phyloP scores from a whole-genome alignment of 768 basidiomycete genomes.

The Suillus subluteus region DNA sequence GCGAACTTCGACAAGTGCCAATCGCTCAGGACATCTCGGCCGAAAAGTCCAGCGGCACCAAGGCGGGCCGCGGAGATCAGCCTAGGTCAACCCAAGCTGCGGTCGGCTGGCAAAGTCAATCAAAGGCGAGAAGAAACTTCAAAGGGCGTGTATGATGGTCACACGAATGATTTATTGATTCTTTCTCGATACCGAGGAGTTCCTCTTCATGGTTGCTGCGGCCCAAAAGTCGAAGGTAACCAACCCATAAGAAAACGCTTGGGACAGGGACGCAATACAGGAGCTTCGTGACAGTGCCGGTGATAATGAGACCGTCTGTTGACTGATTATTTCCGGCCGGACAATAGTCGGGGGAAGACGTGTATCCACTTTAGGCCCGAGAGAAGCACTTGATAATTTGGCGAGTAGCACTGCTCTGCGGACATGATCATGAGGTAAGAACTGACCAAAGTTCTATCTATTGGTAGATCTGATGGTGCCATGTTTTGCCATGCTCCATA shows the following conservation, averaged over 20 bases:
- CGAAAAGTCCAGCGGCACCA: background rate
- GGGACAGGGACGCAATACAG: background rate
- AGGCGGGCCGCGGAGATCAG: background rate
- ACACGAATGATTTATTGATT: background rate
- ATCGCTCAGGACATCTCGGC: background rate
- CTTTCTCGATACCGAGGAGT: background rate
- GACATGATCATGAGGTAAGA: background rate
- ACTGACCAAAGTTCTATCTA: background rate
- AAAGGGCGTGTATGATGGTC: background rate
- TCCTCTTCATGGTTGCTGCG: conserved; percentile 1
- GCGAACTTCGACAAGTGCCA: background rate
- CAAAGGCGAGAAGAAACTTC: background rate
- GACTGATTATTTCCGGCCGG: background rate
- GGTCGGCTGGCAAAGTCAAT: background rate
- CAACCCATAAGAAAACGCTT: conserved; percentile 1
- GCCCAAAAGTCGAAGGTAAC: conserved; percentile 3
- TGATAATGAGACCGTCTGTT: conserved; percentile 2
- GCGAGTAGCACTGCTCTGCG: background rate
- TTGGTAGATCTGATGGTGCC: conserved; percentile 5
- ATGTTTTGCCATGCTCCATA: conserved; percentile 5
- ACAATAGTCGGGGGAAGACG: background rate
- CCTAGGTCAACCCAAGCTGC: background rate
- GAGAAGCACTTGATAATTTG: background rate
- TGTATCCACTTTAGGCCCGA: background rate
- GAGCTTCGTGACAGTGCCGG: conserved; percentile 6